Conservation (phyloP, 1,284 basidiomycete genomes). For the Athelia sp. region DNA sequence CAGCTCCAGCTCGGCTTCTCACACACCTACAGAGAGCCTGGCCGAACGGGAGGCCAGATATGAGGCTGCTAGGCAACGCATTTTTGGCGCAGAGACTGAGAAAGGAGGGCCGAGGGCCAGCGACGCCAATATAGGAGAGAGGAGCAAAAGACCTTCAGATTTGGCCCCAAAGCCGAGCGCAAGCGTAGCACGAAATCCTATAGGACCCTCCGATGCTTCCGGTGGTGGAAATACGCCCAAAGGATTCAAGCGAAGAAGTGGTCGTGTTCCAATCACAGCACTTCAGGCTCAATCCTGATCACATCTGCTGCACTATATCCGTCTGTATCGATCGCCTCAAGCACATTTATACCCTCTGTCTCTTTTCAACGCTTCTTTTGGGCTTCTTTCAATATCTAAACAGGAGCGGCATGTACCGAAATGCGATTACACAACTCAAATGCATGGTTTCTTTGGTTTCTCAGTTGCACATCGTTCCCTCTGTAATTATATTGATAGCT, state of each 20-base stretch:
- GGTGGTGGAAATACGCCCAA: not conserved
- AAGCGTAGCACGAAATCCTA: not conserved
- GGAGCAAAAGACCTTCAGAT: too few relatives aligned
- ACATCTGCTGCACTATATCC: too few relatives aligned
- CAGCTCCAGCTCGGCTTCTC: slow-evolving; percentile 5
- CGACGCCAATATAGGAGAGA: not conserved
- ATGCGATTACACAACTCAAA: too few relatives aligned
- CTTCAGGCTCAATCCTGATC: too few relatives aligned
- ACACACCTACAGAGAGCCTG: slow-evolving; percentile 18
- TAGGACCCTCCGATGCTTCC: not conserved
- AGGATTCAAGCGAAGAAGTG: not conserved
- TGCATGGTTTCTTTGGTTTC: too few relatives aligned
- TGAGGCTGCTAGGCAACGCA: slow-evolving; percentile 32
- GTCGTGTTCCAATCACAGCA: not conserved
- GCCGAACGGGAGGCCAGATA: slow-evolving; percentile 33
- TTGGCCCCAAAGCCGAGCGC: not conserved
- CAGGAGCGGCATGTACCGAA: too few relatives aligned
- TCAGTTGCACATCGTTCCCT: too few relatives aligned
- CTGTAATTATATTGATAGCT: too few relatives aligned
- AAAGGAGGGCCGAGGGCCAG: not conserved
- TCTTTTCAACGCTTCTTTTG: too few relatives aligned
- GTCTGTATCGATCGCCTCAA: too few relatives aligned
- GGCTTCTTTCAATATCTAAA: too few relatives aligned
- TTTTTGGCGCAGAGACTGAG: slow-evolving; percentile 20
- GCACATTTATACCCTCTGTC: too few relatives aligned